Percentiles rank a stretch among this genome's conserved stretches.
phyloP scores from a whole-genome alignment of 2,329 filamentous ascomycete species.

The Torrubiellomyces zombiae region DNA sequence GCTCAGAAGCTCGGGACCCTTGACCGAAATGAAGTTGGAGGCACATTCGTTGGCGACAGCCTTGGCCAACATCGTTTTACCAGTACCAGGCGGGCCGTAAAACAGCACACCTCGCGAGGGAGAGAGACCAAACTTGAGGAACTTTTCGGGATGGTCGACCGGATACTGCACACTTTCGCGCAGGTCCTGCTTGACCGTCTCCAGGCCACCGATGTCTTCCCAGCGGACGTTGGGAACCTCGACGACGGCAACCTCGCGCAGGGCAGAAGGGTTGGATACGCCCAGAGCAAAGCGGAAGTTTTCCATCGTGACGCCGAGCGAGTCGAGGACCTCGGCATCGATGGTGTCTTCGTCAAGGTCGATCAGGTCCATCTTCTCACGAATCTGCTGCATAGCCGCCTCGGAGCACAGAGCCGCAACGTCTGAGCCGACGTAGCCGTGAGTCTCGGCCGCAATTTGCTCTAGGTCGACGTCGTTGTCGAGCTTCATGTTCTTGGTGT shows the following conservation, averaged over 20 bases:
- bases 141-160: slow-evolving; percentile 97
- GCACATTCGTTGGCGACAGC: slow-evolving; percentile 98
- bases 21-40: slow-evolving; percentile 99
- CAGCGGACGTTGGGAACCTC: slow-evolving; percentile 98
- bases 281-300: slow-evolving; percentile 99
- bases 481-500: slow-evolving; percentile 99
- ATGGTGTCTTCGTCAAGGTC: slow-evolving; percentile 98
- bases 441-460: slow-evolving; percentile 90
- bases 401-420: slow-evolving; percentile 96
- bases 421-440: slow-evolving; percentile 98
- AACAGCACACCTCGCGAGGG: slow-evolving; percentile 97
- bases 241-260: slow-evolving; percentile 96
- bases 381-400: slow-evolving; percentile 99
- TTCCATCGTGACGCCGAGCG: slow-evolving; percentile 96
- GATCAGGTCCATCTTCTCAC: slow-evolving; percentile 99
- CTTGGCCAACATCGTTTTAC: slow-evolving; percentile 99
- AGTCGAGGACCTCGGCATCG: slow-evolving; percentile 94
- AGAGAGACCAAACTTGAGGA: slow-evolving; percentile 98
- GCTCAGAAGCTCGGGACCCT: slow-evolving; percentile 92
- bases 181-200: slow-evolving; percentile 97
- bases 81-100: slow-evolving; percentile 97
- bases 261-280: slow-evolving; percentile 94
- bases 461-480: slow-evolving; percentile 92
- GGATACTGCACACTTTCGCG: slow-evolving; percentile 98
- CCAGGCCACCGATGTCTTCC: slow-evolving; percentile 98